Base-by-base conservation (phyloP, 2,329 filamentous ascomycete species). In the Colletotrichum somersetense region DNA sequence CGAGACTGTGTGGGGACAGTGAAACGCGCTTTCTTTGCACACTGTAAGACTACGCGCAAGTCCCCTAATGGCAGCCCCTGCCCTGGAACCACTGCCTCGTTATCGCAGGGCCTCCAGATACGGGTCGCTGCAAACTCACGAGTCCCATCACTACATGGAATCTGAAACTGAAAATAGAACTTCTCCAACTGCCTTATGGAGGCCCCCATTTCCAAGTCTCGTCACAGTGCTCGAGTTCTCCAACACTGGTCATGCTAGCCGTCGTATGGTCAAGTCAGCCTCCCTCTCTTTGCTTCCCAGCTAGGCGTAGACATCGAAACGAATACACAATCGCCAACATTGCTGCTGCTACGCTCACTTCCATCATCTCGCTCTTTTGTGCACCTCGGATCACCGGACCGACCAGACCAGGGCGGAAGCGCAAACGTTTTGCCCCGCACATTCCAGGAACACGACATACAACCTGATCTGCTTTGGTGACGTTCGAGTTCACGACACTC, bases 151-250 rank as follows among this genome's bases (percentile, higher is more conserved):
- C 20, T 40, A n/a, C 40, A 53, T 44, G 40, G 59, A 35, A 35
- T n/a, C 52, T 55, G 52, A 30, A 8, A 38, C 66, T 62, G 65
- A 56, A 67, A 67, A 67, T 62, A 67, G 65, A 67, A 62, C 46
- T n/a, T 42, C n/a, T 38, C 33, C 12, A n/a, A 23, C n/a, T 26
- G 57, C 30, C 38, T n/a, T 55, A 52, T 35, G 52, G 30, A 55
- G 50, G 52, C 30, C 30, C 55, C 48, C 46, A n/a, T 23, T 7
- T 26, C 10, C 1, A 66, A 53, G 53, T 66, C 20, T 30, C 16
- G 11, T 20, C 44, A 66, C 67, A 66, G 62, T 66, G 62, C 16
- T 14, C 6, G 23, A 16, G 12, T 38, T 16, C 3, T 16, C n/a
- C 7, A 14, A 59, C 40, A 59, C 62, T 55, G 5, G 5, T 52